Conservation (phyloP, 305 asterid genomes). For the Fraxinus baroniana region DNA sequence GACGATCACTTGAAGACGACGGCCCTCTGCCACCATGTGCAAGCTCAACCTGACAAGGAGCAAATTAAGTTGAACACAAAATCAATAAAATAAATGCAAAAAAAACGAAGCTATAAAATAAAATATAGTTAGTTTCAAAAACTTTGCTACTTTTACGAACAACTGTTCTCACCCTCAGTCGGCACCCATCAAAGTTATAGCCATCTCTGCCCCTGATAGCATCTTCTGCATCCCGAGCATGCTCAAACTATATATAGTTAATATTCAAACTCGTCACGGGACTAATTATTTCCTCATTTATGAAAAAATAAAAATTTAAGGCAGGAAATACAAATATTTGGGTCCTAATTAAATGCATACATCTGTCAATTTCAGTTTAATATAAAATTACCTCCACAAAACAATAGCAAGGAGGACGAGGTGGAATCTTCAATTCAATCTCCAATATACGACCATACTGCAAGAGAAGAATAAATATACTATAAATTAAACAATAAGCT, state of each 20-base stretch:
- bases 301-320: neutral
- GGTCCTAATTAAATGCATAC: neutral
- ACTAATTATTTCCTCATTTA: neutral
- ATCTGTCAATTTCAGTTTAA: neutral
- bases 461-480: slow-evolving; percentile 20
- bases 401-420: slow-evolving; percentile 96
- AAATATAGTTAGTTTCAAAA: too few species aligned
- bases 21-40: slow-evolving; percentile 98
- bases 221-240: slow-evolving; percentile 90
- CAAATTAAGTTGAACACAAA: slow-evolving; percentile 20
- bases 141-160: neutral
- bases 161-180: slow-evolving; percentile 66
- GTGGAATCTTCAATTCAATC: slow-evolving; percentile 92
- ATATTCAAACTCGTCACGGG: slow-evolving; percentile 16
- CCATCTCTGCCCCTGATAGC: slow-evolving; percentile 98
- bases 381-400: slow-evolving; percentile 76
- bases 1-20: slow-evolving; percentile 88
- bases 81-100: slow-evolving; percentile 18
- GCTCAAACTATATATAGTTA: slow-evolving; percentile 59
- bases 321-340: neutral
- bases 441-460: slow-evolving; percentile 97
- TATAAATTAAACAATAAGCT: slow-evolving; percentile 8
- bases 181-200: slow-evolving; percentile 93
- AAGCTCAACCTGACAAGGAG: slow-evolving; percentile 74
- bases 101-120: neutral